A percentile compares a stretch with the other conserved stretches of the same genome.
These are phyloP conservation scores for Nicotiana tabacum DNA, from an alignment of 257 asterid genomes.

Conservation along the genomic window DNA sequence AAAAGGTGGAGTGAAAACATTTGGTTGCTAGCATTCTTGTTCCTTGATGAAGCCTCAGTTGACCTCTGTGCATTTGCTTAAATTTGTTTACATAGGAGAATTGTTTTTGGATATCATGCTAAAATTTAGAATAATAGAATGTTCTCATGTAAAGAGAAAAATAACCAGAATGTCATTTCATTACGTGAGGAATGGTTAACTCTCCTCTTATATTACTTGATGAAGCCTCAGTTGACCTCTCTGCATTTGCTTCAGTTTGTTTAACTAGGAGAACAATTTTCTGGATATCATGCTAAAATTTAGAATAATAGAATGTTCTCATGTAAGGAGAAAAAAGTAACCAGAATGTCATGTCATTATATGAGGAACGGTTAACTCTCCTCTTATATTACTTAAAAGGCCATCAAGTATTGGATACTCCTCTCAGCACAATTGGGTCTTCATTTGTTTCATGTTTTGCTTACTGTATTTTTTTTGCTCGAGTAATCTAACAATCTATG, in stretches of 20 bases:
- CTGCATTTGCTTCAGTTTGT: not conserved
- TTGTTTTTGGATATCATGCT: not conserved
- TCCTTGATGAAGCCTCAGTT: not conserved
- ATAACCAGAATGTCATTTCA: not conserved
- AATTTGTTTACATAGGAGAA: not conserved
- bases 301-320: not conserved
- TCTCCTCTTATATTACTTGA: not conserved
- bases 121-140: not conserved
- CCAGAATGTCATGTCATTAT: not conserved
- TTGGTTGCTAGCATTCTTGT: not conserved
- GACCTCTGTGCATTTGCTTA: not conserved
- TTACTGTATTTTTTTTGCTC: not conserved
- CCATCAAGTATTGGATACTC: not conserved
- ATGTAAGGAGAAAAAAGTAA: not conserved
- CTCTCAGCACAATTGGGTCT: not conserved
- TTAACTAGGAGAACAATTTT: not conserved
- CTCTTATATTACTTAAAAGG: not conserved
- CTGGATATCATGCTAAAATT: slow-evolving; percentile 2
- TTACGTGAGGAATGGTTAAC: slow-evolving; percentile 1
- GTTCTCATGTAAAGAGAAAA: not conserved
- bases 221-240: not conserved
- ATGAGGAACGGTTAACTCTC: not conserved
- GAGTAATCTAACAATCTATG: not conserved
- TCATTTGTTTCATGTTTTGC: not conserved
- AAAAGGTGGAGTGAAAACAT: not conserved